Evolutionary conservation across 208 protist genomes (phyloP), one percentile per base, ranked within the genome.

Genomic region (Phytomonas sp.): DNA sequence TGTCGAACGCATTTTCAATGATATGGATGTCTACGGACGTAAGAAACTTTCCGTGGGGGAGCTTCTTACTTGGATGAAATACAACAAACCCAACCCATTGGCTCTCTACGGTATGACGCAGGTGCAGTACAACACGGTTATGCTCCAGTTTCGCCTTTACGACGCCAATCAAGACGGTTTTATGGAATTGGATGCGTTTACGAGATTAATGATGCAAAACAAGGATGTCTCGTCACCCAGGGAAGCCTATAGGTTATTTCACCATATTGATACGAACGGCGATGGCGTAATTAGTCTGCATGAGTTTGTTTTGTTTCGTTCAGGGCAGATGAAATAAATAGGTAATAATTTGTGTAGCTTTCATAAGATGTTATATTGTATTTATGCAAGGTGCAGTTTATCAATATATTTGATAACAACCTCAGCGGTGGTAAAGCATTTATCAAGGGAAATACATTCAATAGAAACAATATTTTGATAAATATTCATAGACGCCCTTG

Each of bases 81-180:
- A 91, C 71, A 89, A 93, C 79, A 86, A 86, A 67, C 90, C 90
- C 3, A 81, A 92, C 67, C 86, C 90, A 30, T 66, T 84, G 42
- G 64, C 79, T 0, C 75, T 92, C 19, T 95, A 95, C 65, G 87
- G 87, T 1, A 74, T 93, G 10, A 85, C 82, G 29, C 87, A 93
- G 67, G 60, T 79, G 16, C 80, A 95, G 67, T 95, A 95, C 80
- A 89, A 92, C 70, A 87, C 82, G 23, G 80, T 93, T 33, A 90
- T 95, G 87, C 91, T 95, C 80, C 87, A 95, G 70, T 93, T 93
- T 67, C 87, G 81, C 71, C 72, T 68, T 29, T 92, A 90, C 78
- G 86, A 93, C 72, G 72, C 29, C 40, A 81, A 93, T 52, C 79
- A 90, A 40, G 83, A 92, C 69, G 90, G 90, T 12, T 69, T 75